Base-by-base conservation (phyloP, 352 stramenopile genomes). In the Peronospora destructor region DNA sequence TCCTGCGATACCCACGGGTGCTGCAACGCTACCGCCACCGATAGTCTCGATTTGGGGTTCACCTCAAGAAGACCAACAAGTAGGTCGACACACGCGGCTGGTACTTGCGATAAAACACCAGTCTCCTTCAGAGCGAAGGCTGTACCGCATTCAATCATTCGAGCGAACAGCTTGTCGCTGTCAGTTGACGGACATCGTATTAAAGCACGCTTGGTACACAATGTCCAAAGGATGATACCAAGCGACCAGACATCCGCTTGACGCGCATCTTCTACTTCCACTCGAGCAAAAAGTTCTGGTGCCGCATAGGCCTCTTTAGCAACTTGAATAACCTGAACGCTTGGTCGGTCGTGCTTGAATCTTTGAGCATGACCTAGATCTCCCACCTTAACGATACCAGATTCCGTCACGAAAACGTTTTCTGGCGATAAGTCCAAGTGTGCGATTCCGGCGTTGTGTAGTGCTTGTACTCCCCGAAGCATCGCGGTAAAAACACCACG, bases 381-480 rank as follows among this genome's bases (percentile, higher is more conserved):
- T 32, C 91, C 92, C 6, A 98, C 47, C 19, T 81, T 76, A 13
- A 74, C 67, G 30, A 89, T 71, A 28, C 85, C 85, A 4, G 72
- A 73, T 19, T 78, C 82, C 23, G 87, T 92, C 21, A 98, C 52
- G 33, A 97, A 87, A 64, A 96, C 79, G 60, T 97, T 97, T 60
- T 98, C 93, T 7, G 97, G 76, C 44, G 95, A 97, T 29, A 98
- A 49, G 59, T 98, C 93, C 43, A 95, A 73, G 67, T 98, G 91
- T 30, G 76, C 90, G 51, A 97, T 92, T 49, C 78, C 83, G 17
- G 65, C 48, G 3, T 50, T 67, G 59, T 97, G 91, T 2, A 98
- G 73, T 34, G 84, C 87, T 6, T 80, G 68, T 0, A 97, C 84
- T 9, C 84, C 84, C 9, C 73, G 83, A 41, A 97, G 69, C 56